These are phyloP conservation scores for Colletotrichum camelliae DNA, from an alignment of 2,329 filamentous ascomycete genomes.

Conservation along the genomic window DNA sequence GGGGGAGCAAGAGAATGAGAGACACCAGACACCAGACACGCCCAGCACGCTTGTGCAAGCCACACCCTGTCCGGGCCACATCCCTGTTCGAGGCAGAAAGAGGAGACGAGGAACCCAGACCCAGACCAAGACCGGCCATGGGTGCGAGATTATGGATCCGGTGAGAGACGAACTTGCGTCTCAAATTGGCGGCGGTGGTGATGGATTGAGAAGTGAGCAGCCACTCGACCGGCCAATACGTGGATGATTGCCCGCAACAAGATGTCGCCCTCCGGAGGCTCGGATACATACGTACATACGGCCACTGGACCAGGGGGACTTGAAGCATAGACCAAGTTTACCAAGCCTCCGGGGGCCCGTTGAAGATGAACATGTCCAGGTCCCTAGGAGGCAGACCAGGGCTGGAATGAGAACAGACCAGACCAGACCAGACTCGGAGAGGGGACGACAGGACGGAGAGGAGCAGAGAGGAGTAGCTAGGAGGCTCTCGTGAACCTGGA, in stretches of 20 bases:
- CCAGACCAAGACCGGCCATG: constrained; percentile 10
- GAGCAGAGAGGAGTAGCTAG: not conserved
- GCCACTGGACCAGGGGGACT: not conserved
- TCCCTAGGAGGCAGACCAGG: not conserved
- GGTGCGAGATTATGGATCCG: constrained; percentile 22
- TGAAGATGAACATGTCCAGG: not conserved
- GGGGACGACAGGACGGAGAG: not conserved
- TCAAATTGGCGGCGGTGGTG: constrained; percentile 15
- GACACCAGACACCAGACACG: constrained; percentile 10
- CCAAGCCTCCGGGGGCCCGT: not conserved
- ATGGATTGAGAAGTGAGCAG: constrained; percentile 21
- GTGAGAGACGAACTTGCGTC: constrained; percentile 22
- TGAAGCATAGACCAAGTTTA: constrained; percentile 14
- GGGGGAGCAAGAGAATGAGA: constrained; percentile 4
- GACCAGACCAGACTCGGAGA: not conserved
- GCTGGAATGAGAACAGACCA: not conserved
- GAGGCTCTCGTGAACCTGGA: constrained; percentile 15
- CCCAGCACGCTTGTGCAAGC: constrained; percentile 14
- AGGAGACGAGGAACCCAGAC: constrained; percentile 16
- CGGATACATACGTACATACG: not conserved
- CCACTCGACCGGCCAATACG: constrained; percentile 7
- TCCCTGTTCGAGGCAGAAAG: constrained; percentile 16
- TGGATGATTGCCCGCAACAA: not conserved
- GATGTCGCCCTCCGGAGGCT: constrained; percentile 2
- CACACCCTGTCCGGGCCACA: constrained; percentile 18